A percentile compares a stretch with the other conserved stretches of the same genome.
These are phyloP conservation scores for Gentiana dahurica DNA, from an alignment of 257 asterid species.

Conservation along the genomic window DNA sequence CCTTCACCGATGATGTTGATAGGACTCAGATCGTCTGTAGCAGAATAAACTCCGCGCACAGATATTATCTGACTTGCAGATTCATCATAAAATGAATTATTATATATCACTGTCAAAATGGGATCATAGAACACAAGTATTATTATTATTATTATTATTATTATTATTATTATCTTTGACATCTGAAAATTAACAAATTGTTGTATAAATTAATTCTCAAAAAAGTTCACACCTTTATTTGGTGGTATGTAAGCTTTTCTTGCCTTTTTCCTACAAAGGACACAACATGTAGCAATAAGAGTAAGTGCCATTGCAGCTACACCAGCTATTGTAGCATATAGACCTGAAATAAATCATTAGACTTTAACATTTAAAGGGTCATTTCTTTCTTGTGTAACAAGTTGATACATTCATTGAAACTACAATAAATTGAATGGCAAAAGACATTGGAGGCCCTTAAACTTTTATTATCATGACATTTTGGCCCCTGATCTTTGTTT, in stretches of 20 bases:
- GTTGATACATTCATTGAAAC: too few species aligned
- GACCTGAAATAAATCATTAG: constrained; percentile 15
- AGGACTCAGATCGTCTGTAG: constrained; percentile 50
- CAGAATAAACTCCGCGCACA: constrained; percentile 32
- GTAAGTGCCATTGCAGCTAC: constrained; percentile 23
- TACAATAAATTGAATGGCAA: too few species aligned
- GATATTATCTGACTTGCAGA: constrained; percentile 32
- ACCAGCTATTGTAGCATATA: constrained; percentile 31
- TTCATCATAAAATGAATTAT: constrained; percentile 20
- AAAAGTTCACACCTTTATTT: constrained; percentile 11
- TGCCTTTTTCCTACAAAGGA: constrained; percentile 19
- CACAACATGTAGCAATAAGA: constrained; percentile 13
- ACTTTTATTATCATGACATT: too few species aligned
- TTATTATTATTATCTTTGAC: background rate
- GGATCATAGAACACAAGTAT: background rate
- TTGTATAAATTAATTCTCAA: constrained; percentile 1
- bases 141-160: background rate
- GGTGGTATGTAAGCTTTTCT: constrained; percentile 15
- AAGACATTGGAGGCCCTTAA: too few species aligned
- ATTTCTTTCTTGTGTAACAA: too few species aligned
- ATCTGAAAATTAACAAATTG: background rate
- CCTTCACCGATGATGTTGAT: constrained; percentile 81
- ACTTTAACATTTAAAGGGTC: too few species aligned
- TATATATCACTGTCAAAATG: constrained; percentile 15
- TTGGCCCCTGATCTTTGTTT: too few species aligned